Evolutionary conservation across 1,284 basidiomycete species (phyloP), one percentile per base, ranked within the genome.

Genomic region (Papiliotrema nemorosa): DNA sequence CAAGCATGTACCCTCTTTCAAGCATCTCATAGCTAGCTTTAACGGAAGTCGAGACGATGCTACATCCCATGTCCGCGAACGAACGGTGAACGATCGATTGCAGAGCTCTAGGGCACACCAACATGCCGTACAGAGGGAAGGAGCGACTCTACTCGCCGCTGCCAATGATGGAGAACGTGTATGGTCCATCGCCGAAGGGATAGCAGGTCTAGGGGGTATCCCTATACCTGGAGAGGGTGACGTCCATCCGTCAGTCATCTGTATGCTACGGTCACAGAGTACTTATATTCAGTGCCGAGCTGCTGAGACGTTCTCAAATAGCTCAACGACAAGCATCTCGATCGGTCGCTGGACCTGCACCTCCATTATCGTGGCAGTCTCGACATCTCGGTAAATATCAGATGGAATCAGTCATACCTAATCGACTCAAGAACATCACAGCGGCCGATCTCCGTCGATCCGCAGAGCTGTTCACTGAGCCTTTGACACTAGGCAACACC

Each of bases 1-100:
- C 16, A 72, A 69, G 53, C 69, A 72, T 59, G 57, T 63, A 13
- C 61, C 62, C 5, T 61, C 62, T 13, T 72, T 70, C 64, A 72
- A 70, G 44, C 65, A 72, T 36, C 64, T 72, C 54, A 40, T 55
- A 60, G 39, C 56, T 33, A 36, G 26, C 27, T 47, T 52, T 10
- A 9, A 22, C 14, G 27, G 26, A 20, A 47, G 21, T 24, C 49
- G 7, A 21, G 38, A 36, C 20, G 40, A 44, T 20, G 22, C 3
- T 1, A 39, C 34, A 7, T 31, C 29, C 9, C 29, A 31, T 48
- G 34, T n/a, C 22, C 38, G 43, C 53, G 47, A 37, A 51, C 52
- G 50, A 29, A 58, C 52, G 18, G 63, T 70, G 18, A 66, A 62
- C 29, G 66, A 68, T 27, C 53, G 67, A 9, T 44, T 70, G 4